A percentile compares a stretch with the other conserved stretches of the same genome.
These are phyloP conservation scores for Eutypa lata DNA, from an alignment of 2,329 filamentous ascomycete genomes.

Conservation along the genomic window DNA sequence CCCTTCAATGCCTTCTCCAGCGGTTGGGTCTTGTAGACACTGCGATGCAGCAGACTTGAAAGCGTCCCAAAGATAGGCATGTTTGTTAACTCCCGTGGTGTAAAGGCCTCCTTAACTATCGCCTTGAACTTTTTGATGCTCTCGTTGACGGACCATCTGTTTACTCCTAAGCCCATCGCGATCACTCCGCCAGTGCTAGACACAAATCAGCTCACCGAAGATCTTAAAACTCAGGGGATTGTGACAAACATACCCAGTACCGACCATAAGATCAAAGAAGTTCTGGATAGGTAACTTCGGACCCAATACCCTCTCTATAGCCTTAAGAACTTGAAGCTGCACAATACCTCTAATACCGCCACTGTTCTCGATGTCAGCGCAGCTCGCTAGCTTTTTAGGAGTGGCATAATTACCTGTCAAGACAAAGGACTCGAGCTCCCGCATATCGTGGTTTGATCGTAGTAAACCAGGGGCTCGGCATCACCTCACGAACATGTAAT, in stretches of 20 bases:
- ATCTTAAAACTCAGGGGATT: neutral
- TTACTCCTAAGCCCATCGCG: slow-evolving; percentile 28
- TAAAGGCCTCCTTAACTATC: slow-evolving; percentile 24
- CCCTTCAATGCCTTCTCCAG: slow-evolving; percentile 22
- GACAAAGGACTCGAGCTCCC: slow-evolving; percentile 24
- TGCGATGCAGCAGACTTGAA: slow-evolving; percentile 28
- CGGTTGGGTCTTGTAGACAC: slow-evolving; percentile 29
- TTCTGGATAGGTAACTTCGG: slow-evolving; percentile 27
- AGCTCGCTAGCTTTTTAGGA: neutral
- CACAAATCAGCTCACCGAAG: slow-evolving; percentile 2
- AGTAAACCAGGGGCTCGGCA: slow-evolving; percentile 27
- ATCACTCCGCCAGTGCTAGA: slow-evolving; percentile 26
- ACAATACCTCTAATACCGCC: slow-evolving; percentile 27
- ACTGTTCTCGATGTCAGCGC: slow-evolving; percentile 9
- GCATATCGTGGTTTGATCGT: slow-evolving; percentile 26
- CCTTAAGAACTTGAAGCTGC: slow-evolving; percentile 25
- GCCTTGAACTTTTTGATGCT: slow-evolving; percentile 29
- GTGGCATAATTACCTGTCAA: slow-evolving; percentile 23
- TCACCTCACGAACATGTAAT: slow-evolving; percentile 26
- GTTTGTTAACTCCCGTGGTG: slow-evolving; percentile 24
- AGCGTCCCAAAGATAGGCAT: slow-evolving; percentile 26
- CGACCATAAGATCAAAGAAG: slow-evolving; percentile 31
- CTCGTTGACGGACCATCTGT: slow-evolving; percentile 28
- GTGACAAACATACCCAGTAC: slow-evolving; percentile 22
- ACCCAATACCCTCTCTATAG: slow-evolving; percentile 28